phyloP scores from a whole-genome alignment of 2,329 filamentous ascomycete species.

The Teratosphaeria destructans region DNA sequence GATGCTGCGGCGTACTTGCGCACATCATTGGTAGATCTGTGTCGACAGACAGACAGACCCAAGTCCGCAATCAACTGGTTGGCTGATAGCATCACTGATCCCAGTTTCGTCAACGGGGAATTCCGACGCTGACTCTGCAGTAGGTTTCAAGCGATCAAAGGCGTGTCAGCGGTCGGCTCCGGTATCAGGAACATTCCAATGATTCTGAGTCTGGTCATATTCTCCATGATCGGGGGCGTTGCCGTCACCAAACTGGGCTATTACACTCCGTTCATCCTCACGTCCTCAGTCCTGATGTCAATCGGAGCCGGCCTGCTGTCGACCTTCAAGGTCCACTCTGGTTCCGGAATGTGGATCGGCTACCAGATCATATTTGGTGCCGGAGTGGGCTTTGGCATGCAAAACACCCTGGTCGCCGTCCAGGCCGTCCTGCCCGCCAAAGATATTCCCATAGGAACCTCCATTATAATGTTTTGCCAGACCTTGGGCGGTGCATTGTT shows the following conservation, averaged over 20 bases:
- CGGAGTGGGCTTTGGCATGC: conserved; percentile 40
- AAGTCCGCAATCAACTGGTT: no score
- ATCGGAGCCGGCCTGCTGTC: conserved; percentile 38
- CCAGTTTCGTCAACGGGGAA: not conserved
- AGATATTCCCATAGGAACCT: conserved; percentile 38
- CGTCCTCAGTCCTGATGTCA: conserved; percentile 31
- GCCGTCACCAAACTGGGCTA: conserved; percentile 34
- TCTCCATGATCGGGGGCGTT: conserved; percentile 31
- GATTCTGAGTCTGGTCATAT: conserved; percentile 35
- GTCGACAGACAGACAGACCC: no score
- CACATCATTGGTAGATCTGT: no score
- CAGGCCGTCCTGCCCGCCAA: conserved; percentile 33
- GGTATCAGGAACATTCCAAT: conserved; percentile 40
- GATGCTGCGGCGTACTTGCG: no score
- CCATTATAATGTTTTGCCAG: conserved; percentile 39
- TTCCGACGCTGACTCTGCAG: conserved; percentile 5
- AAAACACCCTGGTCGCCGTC: conserved; percentile 37
- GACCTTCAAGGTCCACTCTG: conserved; percentile 32
- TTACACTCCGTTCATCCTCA: conserved; percentile 41
- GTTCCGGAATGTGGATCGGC: conserved; percentile 29
- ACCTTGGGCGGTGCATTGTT: conserved; percentile 40
- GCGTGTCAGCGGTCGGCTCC: conserved; percentile 34
- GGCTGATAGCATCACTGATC: no score
- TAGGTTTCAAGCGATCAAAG: conserved; percentile 38
- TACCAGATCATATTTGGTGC: conserved; percentile 28